These are phyloP conservation scores for Kwoniella dendrophila DNA, from an alignment of 768 basidiomycete species.

Conservation along the genomic window DNA sequence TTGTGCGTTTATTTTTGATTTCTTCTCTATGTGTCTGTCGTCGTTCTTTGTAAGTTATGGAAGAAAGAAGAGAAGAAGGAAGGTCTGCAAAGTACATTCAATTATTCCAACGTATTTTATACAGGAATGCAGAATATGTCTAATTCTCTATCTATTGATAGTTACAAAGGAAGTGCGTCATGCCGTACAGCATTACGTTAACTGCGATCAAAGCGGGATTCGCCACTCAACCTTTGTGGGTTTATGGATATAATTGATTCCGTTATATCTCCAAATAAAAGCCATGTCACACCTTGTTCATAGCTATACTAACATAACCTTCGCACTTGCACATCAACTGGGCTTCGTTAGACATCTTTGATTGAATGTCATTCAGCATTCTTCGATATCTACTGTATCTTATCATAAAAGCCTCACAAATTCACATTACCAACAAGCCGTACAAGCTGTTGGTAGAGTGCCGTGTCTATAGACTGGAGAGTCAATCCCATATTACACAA, in stretches of 20 bases:
- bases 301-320: no score
- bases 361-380: no score
- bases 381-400: no score
- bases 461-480: no score
- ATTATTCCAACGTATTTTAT: neutral
- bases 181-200: constrained; percentile 14
- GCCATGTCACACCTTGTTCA: neutral
- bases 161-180: constrained; percentile 3
- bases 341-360: no score
- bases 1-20: neutral
- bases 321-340: no score
- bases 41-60: neutral
- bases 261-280: neutral
- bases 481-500: no score
- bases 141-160: no score
- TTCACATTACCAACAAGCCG: no score
- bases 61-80: neutral
- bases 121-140: neutral
- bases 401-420: no score
- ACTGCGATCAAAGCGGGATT: neutral
- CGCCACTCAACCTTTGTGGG: constrained; percentile 3
- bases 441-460: no score
- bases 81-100: neutral
- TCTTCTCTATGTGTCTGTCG: neutral
- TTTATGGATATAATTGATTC: constrained; percentile 8